These are phyloP conservation scores for Malus domestica DNA, from an alignment of 306 rosid species.

Conservation along the genomic window ASM211411v1 NC_041801.1:14646001-14646500, in stretches of 20 bases:
- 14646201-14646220: neutral
- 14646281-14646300: neutral
- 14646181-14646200: neutral
- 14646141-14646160: neutral
- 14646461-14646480: conserved; percentile 85
- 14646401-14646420: conserved; percentile 31
- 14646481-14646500: conserved; percentile 67
- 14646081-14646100: neutral
- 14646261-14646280: neutral
- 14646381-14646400: conserved; percentile 1
- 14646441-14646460: conserved; percentile 52
- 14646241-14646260: neutral
- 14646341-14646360: neutral
- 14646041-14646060: too few species aligned
- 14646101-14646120: neutral
- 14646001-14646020: too few species aligned
- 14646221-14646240: neutral
- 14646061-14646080: too few species aligned
- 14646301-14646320: neutral
- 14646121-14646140: too few species aligned
- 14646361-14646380: neutral
- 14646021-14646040: too few species aligned
- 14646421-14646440: conserved; percentile 46
- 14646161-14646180: neutral
- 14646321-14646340: neutral